These are phyloP conservation scores for Orbilia blumenaviensis DNA, from an alignment of 2,329 filamentous ascomycete genomes.

Conservation along the genomic window DNA sequence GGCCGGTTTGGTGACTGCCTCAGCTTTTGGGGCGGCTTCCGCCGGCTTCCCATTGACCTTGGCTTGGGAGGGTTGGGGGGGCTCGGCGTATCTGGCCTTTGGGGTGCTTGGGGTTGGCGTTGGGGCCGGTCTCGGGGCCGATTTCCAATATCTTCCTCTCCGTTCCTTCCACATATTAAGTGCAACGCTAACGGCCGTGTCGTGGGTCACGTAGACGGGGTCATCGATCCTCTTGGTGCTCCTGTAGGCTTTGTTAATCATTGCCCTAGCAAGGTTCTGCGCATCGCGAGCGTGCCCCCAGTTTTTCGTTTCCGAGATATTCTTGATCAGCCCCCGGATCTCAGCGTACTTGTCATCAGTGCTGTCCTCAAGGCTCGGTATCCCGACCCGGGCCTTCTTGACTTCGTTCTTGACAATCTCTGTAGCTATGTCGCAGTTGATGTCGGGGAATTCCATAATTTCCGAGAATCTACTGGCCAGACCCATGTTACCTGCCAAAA, in stretches of 20 bases:
- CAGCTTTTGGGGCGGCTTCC: no score
- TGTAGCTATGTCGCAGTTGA: conserved; percentile 64
- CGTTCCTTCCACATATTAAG: conserved; percentile 31
- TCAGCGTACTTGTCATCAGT: conserved; percentile 56
- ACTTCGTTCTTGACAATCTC: conserved; percentile 61
- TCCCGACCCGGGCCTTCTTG: conserved; percentile 3
- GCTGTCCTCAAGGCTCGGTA: conserved; percentile 57
- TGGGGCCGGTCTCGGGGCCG: neutral
- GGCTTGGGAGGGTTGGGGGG: no score
- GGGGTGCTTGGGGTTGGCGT: neutral
- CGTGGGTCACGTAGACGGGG: conserved; percentile 70
- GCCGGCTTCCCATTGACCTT: no score
- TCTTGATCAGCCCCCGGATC: conserved; percentile 46
- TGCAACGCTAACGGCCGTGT: conserved; percentile 70
- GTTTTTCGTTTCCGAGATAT: conserved; percentile 19
- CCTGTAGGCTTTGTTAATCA: conserved; percentile 54
- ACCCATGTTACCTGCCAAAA: conserved; percentile 71
- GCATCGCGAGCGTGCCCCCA: conserved; percentile 49
- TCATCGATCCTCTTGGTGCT: conserved; percentile 62
- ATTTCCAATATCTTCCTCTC: neutral
- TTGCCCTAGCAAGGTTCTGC: conserved; percentile 28
- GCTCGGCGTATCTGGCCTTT: no score
- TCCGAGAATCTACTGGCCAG: conserved; percentile 73
- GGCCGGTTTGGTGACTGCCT: no score
- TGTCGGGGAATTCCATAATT: conserved; percentile 67